A percentile compares a stretch with the other conserved stretches of the same genome.
Evolutionary conservation across 306 rosid species (phyloP).

Genomic region (Malus asiatica): DNA sequence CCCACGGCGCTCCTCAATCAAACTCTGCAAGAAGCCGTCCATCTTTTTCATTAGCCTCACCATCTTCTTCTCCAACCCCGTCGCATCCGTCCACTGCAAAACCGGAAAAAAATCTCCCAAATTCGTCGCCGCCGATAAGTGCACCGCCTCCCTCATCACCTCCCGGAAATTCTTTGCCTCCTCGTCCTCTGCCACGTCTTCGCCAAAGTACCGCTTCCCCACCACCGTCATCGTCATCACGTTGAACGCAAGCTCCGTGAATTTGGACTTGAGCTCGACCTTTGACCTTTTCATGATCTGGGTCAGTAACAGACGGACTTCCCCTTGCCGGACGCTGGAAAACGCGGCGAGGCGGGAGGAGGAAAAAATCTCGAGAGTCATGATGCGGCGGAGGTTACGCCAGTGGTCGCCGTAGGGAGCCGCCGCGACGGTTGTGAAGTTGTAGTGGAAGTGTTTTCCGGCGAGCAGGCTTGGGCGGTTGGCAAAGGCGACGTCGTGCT

Average conservation of each 20-base stretch:
- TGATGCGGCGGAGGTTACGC: constrained; percentile 22
- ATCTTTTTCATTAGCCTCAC: constrained; percentile 11
- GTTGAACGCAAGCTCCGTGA: constrained; percentile 14
- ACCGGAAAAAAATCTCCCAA: constrained; percentile 15
- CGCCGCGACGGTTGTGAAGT: constrained; percentile 3
- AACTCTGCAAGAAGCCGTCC: constrained; percentile 3
- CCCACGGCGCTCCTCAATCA: constrained; percentile 8
- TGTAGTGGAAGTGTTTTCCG: constrained; percentile 14
- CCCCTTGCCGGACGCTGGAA: neutral
- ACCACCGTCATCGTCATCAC: constrained; percentile 14
- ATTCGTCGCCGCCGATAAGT: neutral
- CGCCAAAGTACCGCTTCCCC: constrained; percentile 18
- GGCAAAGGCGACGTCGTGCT: neutral
- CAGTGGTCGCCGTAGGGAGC: constrained; percentile 20
- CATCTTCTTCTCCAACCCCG: constrained; percentile 14
- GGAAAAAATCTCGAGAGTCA: constrained; percentile 17
- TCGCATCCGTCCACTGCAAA: neutral
- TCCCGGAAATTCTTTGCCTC: constrained; percentile 12
- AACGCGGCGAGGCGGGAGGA: constrained; percentile 4
- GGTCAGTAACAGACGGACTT: constrained; percentile 2
- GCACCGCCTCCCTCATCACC: neutral
- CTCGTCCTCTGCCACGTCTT: neutral
- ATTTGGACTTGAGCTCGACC: constrained; percentile 5
- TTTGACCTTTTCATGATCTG: neutral
- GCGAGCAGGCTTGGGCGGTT: neutral